These are phyloP conservation scores for Metarhizium brunneum DNA, from an alignment of 2,329 filamentous ascomycete genomes.

Conservation along the genomic window DNA sequence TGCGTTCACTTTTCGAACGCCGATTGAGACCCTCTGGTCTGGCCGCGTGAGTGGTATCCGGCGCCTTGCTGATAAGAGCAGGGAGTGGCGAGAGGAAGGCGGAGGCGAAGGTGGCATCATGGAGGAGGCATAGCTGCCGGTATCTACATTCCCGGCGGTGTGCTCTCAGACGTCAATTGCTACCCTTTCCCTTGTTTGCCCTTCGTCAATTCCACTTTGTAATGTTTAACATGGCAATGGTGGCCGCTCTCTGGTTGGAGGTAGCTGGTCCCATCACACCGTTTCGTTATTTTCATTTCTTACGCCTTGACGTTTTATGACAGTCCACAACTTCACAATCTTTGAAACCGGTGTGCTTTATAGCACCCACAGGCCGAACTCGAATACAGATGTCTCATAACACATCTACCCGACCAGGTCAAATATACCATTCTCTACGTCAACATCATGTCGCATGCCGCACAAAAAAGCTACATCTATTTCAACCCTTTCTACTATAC, in stretches of 20 bases:
- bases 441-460: background rate
- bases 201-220: background rate
- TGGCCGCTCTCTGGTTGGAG: background rate
- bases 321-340: background rate
- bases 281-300: background rate
- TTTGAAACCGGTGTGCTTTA: background rate
- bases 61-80: conserved; percentile 69
- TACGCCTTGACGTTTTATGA: conserved; percentile 9
- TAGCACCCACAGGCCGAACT: background rate
- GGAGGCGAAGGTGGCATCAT: conserved; percentile 61
- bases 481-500: background rate
- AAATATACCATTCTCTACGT: background rate
- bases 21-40: conserved; percentile 85
- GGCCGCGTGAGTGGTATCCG: conserved; percentile 72
- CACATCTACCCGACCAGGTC: background rate
- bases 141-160: background rate
- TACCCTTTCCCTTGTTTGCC: background rate
- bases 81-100: conserved; percentile 84
- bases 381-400: background rate
- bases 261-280: background rate
- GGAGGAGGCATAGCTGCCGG: conserved; percentile 40
- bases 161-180: background rate
- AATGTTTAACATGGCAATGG: background rate
- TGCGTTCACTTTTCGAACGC: conserved; percentile 85
- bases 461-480: background rate